Evolutionary conservation across 1,284 basidiomycete genomes (phyloP), one percentile per base, ranked within the genome.

Genomic region (Sporisorium graminicola): DNA sequence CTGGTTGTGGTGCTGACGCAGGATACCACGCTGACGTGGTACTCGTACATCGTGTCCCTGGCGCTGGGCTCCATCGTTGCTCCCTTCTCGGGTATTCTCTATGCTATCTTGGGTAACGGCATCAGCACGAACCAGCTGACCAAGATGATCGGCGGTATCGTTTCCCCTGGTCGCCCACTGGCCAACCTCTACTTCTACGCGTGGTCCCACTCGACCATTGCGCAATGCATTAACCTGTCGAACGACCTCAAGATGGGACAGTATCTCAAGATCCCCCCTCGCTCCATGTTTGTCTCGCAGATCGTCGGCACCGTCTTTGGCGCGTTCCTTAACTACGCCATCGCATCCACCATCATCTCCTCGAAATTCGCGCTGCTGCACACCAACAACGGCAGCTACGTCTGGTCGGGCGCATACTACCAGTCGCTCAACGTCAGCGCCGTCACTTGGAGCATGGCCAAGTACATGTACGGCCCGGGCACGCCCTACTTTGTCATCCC

Each of bases 261-360:
- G 26, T 82, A 70, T 29, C 33, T 81, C 47, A 86, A 86, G 62
- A 76, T 86, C 27, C 52, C 73, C 0, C 77, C 55, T 5, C 64
- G 70, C 2, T 40, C 56, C 44, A 74, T 78, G 61, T 77, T 80
- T 50, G 33, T 68, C 44, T 65, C 69, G 7, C 79, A 81, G 26
- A 44, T 73, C 13, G 57, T 66, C 14, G 68, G 60, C 12, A 69
- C 67, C n/a, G 47, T 80, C 12, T 58, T 78, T 16, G 79, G 78
- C 10, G 68, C 69, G 0, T 65, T 61, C 22, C 22, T 81, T 46
- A 80, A 80, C 63, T 81, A 80, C 37, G 52, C 62, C 18, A 57
- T 81, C 9, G 60, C 62, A 1, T 64, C 58, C 8, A 53, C 63
- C 31, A 70, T 81, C 44, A 61, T 75, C 50, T 24, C 12, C 16